These are phyloP conservation scores for Pythium sukuiense DNA, from an alignment of 352 stramenopile genomes.

Conservation along the genomic window DNA sequence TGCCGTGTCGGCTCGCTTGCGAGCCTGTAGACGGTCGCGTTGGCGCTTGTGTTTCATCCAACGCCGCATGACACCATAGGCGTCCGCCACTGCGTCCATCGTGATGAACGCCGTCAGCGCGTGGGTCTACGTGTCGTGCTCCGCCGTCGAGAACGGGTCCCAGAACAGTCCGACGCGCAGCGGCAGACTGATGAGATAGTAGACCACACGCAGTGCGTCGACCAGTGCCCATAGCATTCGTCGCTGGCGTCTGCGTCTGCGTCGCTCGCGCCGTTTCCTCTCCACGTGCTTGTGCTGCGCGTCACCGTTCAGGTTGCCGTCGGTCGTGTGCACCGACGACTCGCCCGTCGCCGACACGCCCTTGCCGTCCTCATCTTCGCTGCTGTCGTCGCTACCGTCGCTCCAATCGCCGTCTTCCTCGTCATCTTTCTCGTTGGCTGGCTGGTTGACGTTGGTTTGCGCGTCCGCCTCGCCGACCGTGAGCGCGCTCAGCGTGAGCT, in stretches of 20 bases:
- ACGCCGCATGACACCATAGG: slow-evolving; percentile 8
- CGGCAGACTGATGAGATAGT: slow-evolving; percentile 32
- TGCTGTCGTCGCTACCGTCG: slow-evolving; percentile 5
- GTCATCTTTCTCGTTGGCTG: neutral
- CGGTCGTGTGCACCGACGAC: slow-evolving; percentile 4
- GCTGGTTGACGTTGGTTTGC: neutral
- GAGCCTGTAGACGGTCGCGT: neutral
- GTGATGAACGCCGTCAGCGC: slow-evolving; percentile 26
- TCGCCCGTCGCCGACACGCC: neutral
- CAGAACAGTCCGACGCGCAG: slow-evolving; percentile 34
- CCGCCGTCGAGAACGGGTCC: slow-evolving; percentile 26
- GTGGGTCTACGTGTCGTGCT: slow-evolving; percentile 13
- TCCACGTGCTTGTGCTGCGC: neutral
- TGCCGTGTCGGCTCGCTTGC: neutral
- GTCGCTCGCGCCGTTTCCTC: slow-evolving; percentile 1
- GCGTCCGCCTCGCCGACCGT: neutral
- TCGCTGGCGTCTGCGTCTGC: neutral
- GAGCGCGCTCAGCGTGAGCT: slow-evolving; percentile 21
- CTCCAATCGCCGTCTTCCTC: slow-evolving; percentile 2
- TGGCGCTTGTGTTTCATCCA: slow-evolving; percentile 5
- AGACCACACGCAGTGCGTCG: slow-evolving; percentile 9
- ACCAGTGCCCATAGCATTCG: neutral
- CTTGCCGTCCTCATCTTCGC: neutral
- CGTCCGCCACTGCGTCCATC: slow-evolving; percentile 26
- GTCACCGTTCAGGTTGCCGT: neutral